phyloP scores from a whole-genome alignment of 352 stramenopile genomes.

The Globisporangium nagaii region DNA sequence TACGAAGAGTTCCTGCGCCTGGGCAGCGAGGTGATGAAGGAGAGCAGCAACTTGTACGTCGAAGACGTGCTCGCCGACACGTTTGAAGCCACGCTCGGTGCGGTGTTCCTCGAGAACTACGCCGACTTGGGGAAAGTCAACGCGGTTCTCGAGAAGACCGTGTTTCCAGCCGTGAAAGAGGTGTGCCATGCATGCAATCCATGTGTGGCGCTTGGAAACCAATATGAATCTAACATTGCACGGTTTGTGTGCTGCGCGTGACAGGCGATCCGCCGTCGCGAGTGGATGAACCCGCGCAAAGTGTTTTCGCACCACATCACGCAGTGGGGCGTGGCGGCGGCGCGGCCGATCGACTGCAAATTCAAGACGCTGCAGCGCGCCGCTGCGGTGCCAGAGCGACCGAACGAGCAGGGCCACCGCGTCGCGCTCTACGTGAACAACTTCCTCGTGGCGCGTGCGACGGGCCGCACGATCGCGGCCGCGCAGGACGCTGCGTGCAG shows the following conservation, averaged over 20 bases:
- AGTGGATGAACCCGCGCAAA: constrained; percentile 82
- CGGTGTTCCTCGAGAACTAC: constrained; percentile 72
- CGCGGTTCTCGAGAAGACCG: constrained; percentile 46
- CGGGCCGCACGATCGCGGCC: constrained; percentile 58
- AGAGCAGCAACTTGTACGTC: constrained; percentile 49
- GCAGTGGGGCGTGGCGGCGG: constrained; percentile 37
- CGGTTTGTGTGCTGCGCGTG: neutral
- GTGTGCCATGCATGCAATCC: constrained; percentile 6
- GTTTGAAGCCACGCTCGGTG: constrained; percentile 75
- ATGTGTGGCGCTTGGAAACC: too few relatives aligned
- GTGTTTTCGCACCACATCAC: constrained; percentile 56
- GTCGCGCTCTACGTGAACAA: constrained; percentile 69
- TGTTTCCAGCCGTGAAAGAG: constrained; percentile 70
- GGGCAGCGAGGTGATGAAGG: constrained; percentile 51
- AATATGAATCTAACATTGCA: too few relatives aligned
- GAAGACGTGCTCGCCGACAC: constrained; percentile 76
- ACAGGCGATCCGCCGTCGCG: constrained; percentile 62
- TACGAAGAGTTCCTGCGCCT: constrained; percentile 76
- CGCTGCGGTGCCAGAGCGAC: neutral
- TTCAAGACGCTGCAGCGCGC: constrained; percentile 41
- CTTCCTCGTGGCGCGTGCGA: constrained; percentile 48
- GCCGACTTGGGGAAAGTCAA: constrained; percentile 47
- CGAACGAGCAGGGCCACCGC: constrained; percentile 28
- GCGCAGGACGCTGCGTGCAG: constrained; percentile 69
- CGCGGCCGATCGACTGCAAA: constrained; percentile 29